These are phyloP conservation scores for Sphagnum fallax DNA, from an alignment of 228 moss, liverwort and hornwort genomes.

Conservation along the genomic window DNA sequence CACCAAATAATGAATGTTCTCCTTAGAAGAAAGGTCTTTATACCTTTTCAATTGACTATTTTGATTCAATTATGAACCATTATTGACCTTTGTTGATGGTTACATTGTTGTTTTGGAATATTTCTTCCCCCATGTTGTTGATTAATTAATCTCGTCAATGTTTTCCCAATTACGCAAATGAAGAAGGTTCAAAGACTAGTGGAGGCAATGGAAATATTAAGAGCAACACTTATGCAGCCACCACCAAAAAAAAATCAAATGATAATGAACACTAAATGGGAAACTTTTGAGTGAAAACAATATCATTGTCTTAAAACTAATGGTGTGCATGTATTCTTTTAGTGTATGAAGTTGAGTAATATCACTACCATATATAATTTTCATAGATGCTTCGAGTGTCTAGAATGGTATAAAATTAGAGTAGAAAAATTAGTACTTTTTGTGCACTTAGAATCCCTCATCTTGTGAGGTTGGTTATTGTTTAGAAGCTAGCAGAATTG, in stretches of 20 bases:
- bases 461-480: neutral
- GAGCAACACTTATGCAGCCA: conserved; percentile 57
- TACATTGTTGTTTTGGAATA: no score
- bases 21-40: no score
- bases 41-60: no score
- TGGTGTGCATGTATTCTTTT: conserved; percentile 7
- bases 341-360: neutral
- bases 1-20: no score
- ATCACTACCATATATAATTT: conserved; percentile 5
- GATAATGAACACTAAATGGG: conserved; percentile 89
- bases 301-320: conserved; percentile 11
- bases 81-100: no score
- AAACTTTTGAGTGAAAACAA: conserved; percentile 42
- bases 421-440: neutral
- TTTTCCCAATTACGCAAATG: conserved; percentile 25
- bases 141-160: neutral
- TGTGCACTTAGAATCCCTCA: conserved; percentile 6
- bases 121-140: no score
- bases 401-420: neutral
- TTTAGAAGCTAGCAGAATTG: no score
- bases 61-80: no score
- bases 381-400: neutral
- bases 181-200: conserved; percentile 84
- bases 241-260: conserved; percentile 30
- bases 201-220: conserved; percentile 78